Evolutionary conservation across 2,329 filamentous ascomycete genomes (phyloP).

Genomic region (Trichoderma hamatum): DNA sequence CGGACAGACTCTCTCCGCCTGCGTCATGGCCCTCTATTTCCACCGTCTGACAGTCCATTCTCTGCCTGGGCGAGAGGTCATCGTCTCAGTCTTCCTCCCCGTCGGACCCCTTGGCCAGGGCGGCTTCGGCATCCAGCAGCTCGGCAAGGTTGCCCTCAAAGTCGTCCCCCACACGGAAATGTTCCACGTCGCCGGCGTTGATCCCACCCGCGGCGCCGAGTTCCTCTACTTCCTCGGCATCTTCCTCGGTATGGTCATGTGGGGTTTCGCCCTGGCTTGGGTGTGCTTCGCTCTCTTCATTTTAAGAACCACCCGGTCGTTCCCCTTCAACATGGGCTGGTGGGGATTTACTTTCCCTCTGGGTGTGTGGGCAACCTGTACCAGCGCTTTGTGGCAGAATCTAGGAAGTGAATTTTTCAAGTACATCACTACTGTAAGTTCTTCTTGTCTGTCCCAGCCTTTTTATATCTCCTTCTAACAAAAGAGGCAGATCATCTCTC

Average conservation of each 20-base stretch:
- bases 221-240: slow-evolving; percentile 63
- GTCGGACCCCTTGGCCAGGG: slow-evolving; percentile 69
- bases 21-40: slow-evolving; percentile 69
- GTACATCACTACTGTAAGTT: slow-evolving; percentile 42
- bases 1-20: slow-evolving; percentile 60
- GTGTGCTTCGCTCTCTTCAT: slow-evolving; percentile 49
- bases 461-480: neutral
- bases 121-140: slow-evolving; percentile 59
- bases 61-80: slow-evolving; percentile 66
- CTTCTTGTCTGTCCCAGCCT: neutral
- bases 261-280: slow-evolving; percentile 51
- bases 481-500: slow-evolving; percentile 42
- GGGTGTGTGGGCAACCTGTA: slow-evolving; percentile 49
- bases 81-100: slow-evolving; percentile 69
- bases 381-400: slow-evolving; percentile 44
- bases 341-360: slow-evolving; percentile 54
- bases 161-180: slow-evolving; percentile 45
- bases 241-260: slow-evolving; percentile 48
- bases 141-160: slow-evolving; percentile 51
- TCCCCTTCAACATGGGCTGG: slow-evolving; percentile 53
- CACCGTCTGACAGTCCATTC: slow-evolving; percentile 68
- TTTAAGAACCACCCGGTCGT: slow-evolving; percentile 43
- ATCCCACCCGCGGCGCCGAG: slow-evolving; percentile 38
- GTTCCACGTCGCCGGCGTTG: slow-evolving; percentile 49
- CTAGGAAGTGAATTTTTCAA: slow-evolving; percentile 50